Evolutionary conservation across 2,329 filamentous ascomycete genomes (phyloP), one percentile per base, ranked within the genome.

Genomic region (Fusarium mundagurra): DNA sequence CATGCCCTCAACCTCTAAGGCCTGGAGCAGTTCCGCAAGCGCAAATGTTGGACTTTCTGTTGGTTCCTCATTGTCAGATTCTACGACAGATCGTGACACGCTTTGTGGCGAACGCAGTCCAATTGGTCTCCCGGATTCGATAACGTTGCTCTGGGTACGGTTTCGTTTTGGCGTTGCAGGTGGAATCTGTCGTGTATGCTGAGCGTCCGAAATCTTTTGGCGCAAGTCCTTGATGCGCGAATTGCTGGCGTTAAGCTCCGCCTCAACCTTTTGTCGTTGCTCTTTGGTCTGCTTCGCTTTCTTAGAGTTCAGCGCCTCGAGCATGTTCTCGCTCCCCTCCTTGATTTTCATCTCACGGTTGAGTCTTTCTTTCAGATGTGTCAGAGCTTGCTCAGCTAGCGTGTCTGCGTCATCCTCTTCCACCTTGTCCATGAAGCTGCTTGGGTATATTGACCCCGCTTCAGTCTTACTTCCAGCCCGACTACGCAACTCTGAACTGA

Each of bases 321-420:
- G 87, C 90, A 99, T 92, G 81, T 99, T 99, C 86, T 99, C 96
- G 66, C 96, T 98, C 27, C 96, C 96, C 78, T 96, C 93, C 83
- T 97, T 98, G 81, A 99, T 98, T 87, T 98, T 98, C 85, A 95
- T 92, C 85, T 99, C 97, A 79, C 97, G 96, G 76, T 95, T 96
- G 73, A 99, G 92, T 79, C 92, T 90, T 77, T 98, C 95, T 79
- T 93, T 92, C 72, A 98, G 88, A 59, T 90, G 87, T 29, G 91
- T 89, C 78, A 98, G 91, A 45, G 91, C 89, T 82, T 94, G 91
- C 81, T 97, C 94, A 20, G 91, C 88, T 16, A 87, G 88, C 22
- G 81, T 71, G 76, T 85, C 76, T 78, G 83, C 83, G 67, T 90
- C 89, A 61, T 91, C 90, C 75, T 94, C 92, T 62, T 92, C 92